Conservation (phyloP, 169 alveolate genomes). For the Plasmodium berghei region DNA sequence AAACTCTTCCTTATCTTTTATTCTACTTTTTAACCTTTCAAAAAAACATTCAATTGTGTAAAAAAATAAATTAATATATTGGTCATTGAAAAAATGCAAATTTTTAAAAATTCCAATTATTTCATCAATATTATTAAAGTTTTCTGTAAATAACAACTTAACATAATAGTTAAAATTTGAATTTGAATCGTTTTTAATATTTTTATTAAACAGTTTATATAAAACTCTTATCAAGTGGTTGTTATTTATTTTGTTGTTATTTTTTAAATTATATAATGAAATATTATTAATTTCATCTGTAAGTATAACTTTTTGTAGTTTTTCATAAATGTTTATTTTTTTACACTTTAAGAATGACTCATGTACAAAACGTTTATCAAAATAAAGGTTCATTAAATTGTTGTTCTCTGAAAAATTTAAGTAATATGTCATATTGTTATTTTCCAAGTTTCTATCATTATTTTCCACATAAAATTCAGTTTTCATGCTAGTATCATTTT, state of each 20-base stretch:
- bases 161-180: conserved; percentile 54
- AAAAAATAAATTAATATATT: conserved; percentile 53
- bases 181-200: conserved; percentile 50
- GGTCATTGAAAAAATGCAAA: conserved; percentile 51
- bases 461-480: background rate
- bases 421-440: conserved; percentile 4
- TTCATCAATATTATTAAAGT: conserved; percentile 53
- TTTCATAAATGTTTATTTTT: conserved; percentile 29
- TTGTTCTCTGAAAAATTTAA: conserved; percentile 28
- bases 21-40: conserved; percentile 37
- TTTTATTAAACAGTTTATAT: conserved; percentile 42
- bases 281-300: conserved; percentile 45
- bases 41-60: conserved; percentile 59
- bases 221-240: conserved; percentile 65
- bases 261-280: conserved; percentile 33
- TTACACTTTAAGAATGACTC: conserved; percentile 56
- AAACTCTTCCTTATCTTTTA: conserved; percentile 26
- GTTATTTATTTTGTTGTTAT: conserved; percentile 20
- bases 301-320: conserved; percentile 45
- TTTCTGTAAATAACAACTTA: conserved; percentile 56
- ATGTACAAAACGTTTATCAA: conserved; percentile 39
- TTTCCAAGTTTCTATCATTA: background rate
- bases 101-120: conserved; percentile 58
- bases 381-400: conserved; percentile 32
- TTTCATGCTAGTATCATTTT: background rate